Evolutionary conservation across 371 early-diverging fungal genomes (phyloP).

Genomic region (Dichotomocladium elegans): DNA sequence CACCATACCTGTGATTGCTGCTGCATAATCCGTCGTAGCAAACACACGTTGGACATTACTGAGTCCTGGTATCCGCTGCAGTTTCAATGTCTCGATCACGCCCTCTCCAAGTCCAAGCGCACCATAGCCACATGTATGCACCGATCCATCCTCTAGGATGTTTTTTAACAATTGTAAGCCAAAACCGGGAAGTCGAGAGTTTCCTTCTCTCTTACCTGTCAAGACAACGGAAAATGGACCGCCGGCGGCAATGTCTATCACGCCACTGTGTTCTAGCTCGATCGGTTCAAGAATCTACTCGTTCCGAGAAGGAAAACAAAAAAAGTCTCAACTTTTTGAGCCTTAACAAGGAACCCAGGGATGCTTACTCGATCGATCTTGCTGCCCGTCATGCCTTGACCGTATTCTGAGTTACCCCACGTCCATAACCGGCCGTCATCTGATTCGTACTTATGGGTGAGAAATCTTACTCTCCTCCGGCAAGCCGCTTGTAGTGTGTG

Average conservation of each 20-base stretch:
- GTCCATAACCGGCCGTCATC: constrained; percentile 56
- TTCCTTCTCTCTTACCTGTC: constrained; percentile 22
- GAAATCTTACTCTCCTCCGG: too few relatives aligned
- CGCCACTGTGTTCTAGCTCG: constrained; percentile 26
- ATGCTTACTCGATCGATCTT: constrained; percentile 64
- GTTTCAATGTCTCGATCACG: constrained; percentile 44
- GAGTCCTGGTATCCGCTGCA: constrained; percentile 30
- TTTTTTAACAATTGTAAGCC: too few relatives aligned
- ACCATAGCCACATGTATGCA: constrained; percentile 73
- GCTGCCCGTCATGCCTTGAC: constrained; percentile 68
- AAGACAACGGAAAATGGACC: constrained; percentile 70
- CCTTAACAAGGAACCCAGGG: not conserved
- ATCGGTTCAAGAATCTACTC: constrained; percentile 64
- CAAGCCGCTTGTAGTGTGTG: too few relatives aligned
- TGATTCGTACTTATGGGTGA: constrained; percentile 1
- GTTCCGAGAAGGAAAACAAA: not conserved
- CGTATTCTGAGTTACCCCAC: constrained; percentile 86
- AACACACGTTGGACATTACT: constrained; percentile 33
- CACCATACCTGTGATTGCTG: constrained; percentile 59
- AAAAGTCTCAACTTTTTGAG: not conserved
- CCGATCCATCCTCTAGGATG: constrained; percentile 52
- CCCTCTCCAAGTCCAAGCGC: constrained; percentile 60
- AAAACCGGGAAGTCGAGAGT: too few relatives aligned
- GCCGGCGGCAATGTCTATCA: constrained; percentile 67
- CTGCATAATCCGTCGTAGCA: constrained; percentile 62